phyloP scores from a whole-genome alignment of 345 rosid species.

The Gossypium anomalum region DNA sequence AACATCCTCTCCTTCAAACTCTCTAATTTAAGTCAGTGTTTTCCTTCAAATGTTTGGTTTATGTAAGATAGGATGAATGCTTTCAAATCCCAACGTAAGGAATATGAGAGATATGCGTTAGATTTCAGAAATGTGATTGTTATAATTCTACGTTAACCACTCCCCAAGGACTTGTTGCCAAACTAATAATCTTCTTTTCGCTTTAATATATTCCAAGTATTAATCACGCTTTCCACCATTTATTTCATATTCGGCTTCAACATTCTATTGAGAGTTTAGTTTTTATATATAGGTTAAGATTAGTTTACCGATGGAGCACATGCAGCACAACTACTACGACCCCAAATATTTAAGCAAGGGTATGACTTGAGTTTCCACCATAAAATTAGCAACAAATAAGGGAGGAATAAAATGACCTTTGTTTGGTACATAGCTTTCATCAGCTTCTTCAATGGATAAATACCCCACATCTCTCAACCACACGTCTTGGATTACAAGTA shows the following conservation, averaged over 20 bases:
- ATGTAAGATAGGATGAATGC: conserved; percentile 10
- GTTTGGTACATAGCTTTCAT: neutral
- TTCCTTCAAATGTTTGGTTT: neutral
- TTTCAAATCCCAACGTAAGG: conserved; percentile 31
- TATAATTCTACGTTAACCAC: conserved; percentile 30
- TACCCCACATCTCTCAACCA: neutral
- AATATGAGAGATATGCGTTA: conserved; percentile 8
- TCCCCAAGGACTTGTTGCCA: conserved; percentile 15
- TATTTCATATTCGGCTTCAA: too few relatives aligned
- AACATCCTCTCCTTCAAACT: conserved; percentile 42
- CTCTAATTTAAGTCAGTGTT: conserved; percentile 10
- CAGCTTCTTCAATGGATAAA: neutral
- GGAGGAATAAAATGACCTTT: neutral
- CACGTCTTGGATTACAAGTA: neutral
- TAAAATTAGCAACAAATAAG: neutral
- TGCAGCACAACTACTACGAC: neutral
- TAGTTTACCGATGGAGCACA: conserved; percentile 1
- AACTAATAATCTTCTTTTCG: neutral
- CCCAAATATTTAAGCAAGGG: neutral
- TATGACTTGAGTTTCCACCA: conserved; percentile 1
- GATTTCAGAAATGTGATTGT: conserved; percentile 17
- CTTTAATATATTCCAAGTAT: neutral
- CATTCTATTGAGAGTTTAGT: too few relatives aligned
- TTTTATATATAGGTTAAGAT: too few relatives aligned
- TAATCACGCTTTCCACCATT: too few relatives aligned